Base-by-base conservation (phyloP, 805 yeast species). In the Teunomyces funiuensis region DNA sequence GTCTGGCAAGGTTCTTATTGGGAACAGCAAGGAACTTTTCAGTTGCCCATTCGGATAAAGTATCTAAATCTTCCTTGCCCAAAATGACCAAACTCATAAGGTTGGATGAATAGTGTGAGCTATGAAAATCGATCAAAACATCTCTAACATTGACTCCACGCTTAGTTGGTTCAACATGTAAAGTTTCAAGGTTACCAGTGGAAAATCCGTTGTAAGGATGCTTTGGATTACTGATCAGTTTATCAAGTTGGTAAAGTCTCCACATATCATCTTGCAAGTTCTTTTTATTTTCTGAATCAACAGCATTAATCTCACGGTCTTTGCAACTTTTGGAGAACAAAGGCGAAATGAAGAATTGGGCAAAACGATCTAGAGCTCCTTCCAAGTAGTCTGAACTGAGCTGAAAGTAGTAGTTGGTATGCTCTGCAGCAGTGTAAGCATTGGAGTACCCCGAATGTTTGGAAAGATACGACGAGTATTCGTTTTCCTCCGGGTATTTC, bases 281-380 rank as follows among this genome's bases (percentile, higher is more conserved):
- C 67, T 93, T 91, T 61, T 89, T 91, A 69, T 91, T 88, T 66
- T 91, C 99, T 28, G 96, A 85, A 63, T 91, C 97, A 7, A 91
- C 98, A 1, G 98, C 98, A 48, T 82, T 79, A 53, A 91, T 85
- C 63, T 91, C 99, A 42, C 97, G 76, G 57, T 89, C 96, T 57
- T 88, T 87, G 57, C 97, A 83, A 47, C 80, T 71, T 50, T 52
- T 69, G 48, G 73, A 69, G 55, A 91, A 91, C 51, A 91, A 68
- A 1, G 99, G 99, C 20, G 79, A 61, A 26, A 90, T 84, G 69
- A 91, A 91, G 59, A 91, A 91, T 60, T 91, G 98, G 4, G 96
- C 78, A 62, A 91, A 91, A 53, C 98, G 73, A 61, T 91, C 98
- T 40, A 91, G 67, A 0, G 97, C 97, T 5, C 95, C 97, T 46